These are phyloP conservation scores for Thymus mandschuricus DNA, from an alignment of 257 asterid genomes.

Conservation along the genomic window DNA sequence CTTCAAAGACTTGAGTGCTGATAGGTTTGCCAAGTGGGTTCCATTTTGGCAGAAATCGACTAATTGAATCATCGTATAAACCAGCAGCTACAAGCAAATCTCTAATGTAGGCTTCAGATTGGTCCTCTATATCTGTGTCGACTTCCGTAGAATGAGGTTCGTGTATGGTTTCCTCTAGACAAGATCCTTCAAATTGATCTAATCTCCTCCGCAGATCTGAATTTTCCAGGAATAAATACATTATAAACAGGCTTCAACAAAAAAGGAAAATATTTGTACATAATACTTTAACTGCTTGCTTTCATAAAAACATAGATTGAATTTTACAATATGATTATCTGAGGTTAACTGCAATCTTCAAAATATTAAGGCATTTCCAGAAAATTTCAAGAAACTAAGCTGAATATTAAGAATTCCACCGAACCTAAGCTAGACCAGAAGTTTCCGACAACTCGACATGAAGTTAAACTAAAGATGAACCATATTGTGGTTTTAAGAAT, in stretches of 20 bases:
- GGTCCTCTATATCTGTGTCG: constrained; percentile 67
- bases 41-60: constrained; percentile 69
- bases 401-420: neutral
- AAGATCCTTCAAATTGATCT: constrained; percentile 65
- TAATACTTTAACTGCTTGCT: constrained; percentile 10
- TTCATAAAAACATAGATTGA: constrained; percentile 1
- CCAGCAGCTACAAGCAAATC: constrained; percentile 88
- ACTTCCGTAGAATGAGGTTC: constrained; percentile 57
- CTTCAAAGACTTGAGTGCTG: constrained; percentile 71
- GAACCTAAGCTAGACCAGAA: neutral
- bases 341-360: neutral
- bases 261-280: neutral
- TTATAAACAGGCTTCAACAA: neutral
- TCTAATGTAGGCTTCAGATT: constrained; percentile 72
- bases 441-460: neutral
- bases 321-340: neutral
- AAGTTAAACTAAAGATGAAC: neutral
- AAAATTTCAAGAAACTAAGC: neutral
- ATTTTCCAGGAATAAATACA: constrained; percentile 7
- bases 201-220: constrained; percentile 82
- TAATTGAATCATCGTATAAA: constrained; percentile 64
- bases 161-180: constrained; percentile 44
- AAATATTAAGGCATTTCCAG: neutral
- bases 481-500: neutral
- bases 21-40: constrained; percentile 83